These are phyloP conservation scores for Carex arenaria DNA, from an alignment of 202 grass and related monocot species.

Conservation along the genomic window DNA sequence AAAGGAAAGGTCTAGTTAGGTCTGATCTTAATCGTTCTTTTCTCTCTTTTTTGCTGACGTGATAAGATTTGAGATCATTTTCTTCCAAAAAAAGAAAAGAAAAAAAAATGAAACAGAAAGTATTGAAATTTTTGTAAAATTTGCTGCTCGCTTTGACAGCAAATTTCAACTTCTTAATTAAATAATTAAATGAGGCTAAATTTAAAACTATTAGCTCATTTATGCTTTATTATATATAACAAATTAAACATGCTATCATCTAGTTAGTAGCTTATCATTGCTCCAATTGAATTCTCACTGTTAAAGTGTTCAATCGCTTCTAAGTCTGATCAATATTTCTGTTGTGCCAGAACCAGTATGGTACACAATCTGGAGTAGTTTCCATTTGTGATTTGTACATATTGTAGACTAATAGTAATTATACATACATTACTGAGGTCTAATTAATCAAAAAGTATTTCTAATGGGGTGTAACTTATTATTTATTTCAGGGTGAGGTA, in stretches of 20 bases:
- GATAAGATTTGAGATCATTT: background rate
- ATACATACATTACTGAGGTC: background rate
- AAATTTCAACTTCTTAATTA: background rate
- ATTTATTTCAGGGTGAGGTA: slow-evolving; percentile 52
- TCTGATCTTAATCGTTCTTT: background rate
- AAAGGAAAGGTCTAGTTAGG: slow-evolving; percentile 7
- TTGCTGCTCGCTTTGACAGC: background rate
- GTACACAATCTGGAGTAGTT: background rate
- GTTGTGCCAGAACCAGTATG: background rate
- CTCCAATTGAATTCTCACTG: too few relatives aligned
- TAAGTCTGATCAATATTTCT: background rate
- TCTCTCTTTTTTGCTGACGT: background rate
- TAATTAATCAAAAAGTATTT: background rate
- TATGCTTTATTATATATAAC: background rate
- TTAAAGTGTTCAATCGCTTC: too few relatives aligned
- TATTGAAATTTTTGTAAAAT: background rate
- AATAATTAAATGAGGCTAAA: background rate
- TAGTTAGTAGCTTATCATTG: background rate
- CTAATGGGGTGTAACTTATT: background rate
- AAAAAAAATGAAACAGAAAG: too few relatives aligned
- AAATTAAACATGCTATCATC: background rate
- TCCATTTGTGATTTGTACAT: background rate
- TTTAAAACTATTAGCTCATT: background rate
- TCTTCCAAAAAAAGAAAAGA: background rate
- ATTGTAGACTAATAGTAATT: background rate